Evolutionary conservation across 2,329 filamentous ascomycete genomes (phyloP).

Genomic region (Paecilomyces fulvus): DNA sequence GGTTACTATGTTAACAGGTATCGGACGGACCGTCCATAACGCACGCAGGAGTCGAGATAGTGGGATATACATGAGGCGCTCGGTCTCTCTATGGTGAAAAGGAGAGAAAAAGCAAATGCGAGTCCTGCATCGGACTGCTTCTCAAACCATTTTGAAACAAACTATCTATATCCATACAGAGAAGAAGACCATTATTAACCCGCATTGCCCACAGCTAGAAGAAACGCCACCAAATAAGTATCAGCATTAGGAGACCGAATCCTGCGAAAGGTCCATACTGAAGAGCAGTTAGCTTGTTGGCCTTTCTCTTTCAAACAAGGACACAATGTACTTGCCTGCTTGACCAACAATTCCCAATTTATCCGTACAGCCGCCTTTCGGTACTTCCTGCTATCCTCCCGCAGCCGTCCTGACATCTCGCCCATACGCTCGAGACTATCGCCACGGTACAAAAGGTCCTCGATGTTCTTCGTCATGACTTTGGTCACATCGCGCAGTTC

Average conservation of each 20-base stretch:
- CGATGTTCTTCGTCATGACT: conserved; percentile 99
- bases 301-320: background rate
- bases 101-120: background rate
- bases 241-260: conserved; percentile 69
- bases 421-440: conserved; percentile 96
- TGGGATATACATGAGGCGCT: too few species aligned
- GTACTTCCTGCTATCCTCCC: conserved; percentile 94
- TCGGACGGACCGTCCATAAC: too few species aligned
- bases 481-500: conserved; percentile 96
- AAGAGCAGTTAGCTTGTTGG: conserved; percentile 14
- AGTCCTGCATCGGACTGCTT: background rate
- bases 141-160: conserved; percentile 6
- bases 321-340: conserved; percentile 53
- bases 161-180: conserved; percentile 30
- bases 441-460: conserved; percentile 89
- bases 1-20: too few species aligned
- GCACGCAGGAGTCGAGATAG: too few species aligned
- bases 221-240: conserved; percentile 90
- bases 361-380: conserved; percentile 85
- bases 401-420: conserved; percentile 75
- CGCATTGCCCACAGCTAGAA: conserved; percentile 48
- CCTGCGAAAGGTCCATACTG: conserved; percentile 82
- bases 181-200: conserved; percentile 6
- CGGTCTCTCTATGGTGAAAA: background rate
- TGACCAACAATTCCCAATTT: conserved; percentile 93